These are phyloP conservation scores for Pseudonitzschia pungens DNA, from an alignment of 108 stramenopile genomes.

Conservation along the genomic window DNA sequence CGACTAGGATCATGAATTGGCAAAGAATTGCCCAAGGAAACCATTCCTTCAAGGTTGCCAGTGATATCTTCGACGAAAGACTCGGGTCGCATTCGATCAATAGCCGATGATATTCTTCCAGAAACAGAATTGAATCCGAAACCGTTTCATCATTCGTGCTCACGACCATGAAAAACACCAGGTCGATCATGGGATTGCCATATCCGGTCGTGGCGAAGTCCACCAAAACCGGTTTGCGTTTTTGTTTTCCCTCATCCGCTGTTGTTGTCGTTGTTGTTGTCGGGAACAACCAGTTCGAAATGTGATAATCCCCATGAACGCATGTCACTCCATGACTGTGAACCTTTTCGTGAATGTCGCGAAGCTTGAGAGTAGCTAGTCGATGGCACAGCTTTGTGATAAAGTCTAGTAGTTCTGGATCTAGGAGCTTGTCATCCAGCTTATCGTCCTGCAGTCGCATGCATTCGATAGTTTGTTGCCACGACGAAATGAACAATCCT, in stretches of 20 bases:
- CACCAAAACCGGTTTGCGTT: slow-evolving; percentile 29
- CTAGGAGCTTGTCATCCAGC: neutral
- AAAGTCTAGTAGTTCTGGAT: slow-evolving; percentile 6
- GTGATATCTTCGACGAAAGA: slow-evolving; percentile 11
- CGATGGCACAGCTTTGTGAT: slow-evolving; percentile 12
- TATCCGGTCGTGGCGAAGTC: slow-evolving; percentile 48
- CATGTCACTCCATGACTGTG: slow-evolving; percentile 22
- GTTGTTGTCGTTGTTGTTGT: neutral
- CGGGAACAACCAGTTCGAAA: slow-evolving; percentile 28
- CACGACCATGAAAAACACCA: slow-evolving; percentile 52
- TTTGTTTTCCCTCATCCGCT: slow-evolving; percentile 7
- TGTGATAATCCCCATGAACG: slow-evolving; percentile 39
- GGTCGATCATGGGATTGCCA: slow-evolving; percentile 49
- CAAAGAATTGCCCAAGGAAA: slow-evolving; percentile 38
- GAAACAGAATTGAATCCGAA: neutral
- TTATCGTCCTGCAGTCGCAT: neutral
- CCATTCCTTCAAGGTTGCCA: slow-evolving; percentile 26
- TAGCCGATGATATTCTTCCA: slow-evolving; percentile 12
- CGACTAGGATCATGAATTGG: slow-evolving; percentile 43
- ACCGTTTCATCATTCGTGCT: slow-evolving; percentile 24
- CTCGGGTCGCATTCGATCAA: slow-evolving; percentile 13
- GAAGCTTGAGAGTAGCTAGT: slow-evolving; percentile 8
- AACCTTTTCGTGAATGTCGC: slow-evolving; percentile 25
- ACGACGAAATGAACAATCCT: slow-evolving; percentile 11
- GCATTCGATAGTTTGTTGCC: slow-evolving; percentile 16